Conservation (phyloP, 495 filamentous ascomycete species). For the Penicillium robsamsonii region DNA sequence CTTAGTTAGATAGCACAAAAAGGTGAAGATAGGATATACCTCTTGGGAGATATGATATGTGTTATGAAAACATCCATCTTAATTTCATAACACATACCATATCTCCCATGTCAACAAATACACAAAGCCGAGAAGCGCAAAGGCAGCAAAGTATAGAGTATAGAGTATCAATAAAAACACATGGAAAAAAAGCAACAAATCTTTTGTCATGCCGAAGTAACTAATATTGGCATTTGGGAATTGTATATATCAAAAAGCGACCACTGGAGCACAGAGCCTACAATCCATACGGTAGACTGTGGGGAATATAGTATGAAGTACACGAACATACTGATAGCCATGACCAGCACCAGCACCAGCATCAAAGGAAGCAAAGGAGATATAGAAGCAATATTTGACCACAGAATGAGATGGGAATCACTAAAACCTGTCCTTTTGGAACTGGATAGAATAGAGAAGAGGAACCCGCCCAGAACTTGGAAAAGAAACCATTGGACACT, state of each 20-base stretch:
- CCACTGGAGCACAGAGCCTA: neutral
- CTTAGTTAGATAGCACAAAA: neutral
- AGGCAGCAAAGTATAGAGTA: neutral
- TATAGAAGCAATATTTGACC: neutral
- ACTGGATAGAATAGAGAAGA: neutral
- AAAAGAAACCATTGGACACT: neutral
- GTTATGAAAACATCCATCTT: neutral
- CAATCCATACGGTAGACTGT: neutral
- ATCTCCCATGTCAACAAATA: neutral
- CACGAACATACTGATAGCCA: neutral
- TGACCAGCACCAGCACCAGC: neutral
- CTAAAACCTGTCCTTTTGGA: neutral
- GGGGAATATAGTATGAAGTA: neutral
- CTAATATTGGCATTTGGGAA: neutral
- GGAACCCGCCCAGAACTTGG: neutral
- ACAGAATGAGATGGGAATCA: neutral
- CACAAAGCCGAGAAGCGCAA: neutral
- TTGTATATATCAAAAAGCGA: neutral
- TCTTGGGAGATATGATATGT: no score
- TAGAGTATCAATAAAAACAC: neutral
- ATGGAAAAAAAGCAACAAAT: neutral
- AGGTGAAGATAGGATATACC: neutral
- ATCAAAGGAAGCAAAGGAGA: neutral
- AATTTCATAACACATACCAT: neutral
- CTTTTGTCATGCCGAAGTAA: neutral